Base-by-base conservation (phyloP, 2,329 filamentous ascomycete genomes). In the Dactylellina haptotyla region DNA sequence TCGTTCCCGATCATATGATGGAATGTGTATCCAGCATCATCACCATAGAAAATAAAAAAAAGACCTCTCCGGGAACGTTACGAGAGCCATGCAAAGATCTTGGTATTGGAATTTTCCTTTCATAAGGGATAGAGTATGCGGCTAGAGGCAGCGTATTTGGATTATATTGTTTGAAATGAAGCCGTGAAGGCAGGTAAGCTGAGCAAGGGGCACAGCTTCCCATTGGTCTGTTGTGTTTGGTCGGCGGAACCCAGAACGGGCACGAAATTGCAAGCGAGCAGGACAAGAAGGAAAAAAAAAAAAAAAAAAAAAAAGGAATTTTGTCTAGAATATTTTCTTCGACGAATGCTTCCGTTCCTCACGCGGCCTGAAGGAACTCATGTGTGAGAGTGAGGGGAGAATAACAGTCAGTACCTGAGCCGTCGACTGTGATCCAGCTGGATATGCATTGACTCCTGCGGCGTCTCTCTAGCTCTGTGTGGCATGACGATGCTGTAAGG, bases 321-420 rank as follows among this genome's bases (percentile, higher is more conserved):
- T 34, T 34, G 48, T 54, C 34, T 64, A 28, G 50, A 37, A 48
- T 53, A 56, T 46, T 58, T 58, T 39, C 59, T 41, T 41, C 14
- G 14, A 41, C 46, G 66, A 64, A 63, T 43, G 51, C 41, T 23
- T 64, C 66, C 58, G 66, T 71, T 71, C 50, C 57, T 71, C 39
- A 45, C 58, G 59, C 53, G 63, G 53, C n/a, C n/a, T 14, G 37
- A 28, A 34, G 25, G 58, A 41, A 53, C 45, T 23, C 43, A 50
- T 62, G 32, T 14, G 20, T 16, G 54, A 32, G 37, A n/a, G 9
- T 16, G 20, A n/a, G 28, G 50, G 14, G 18, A 12, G 28, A 54
- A n/a, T 26, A 10, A n/a, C n/a, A n/a, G n/a, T n/a, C 10, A 9
- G 1, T 45, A 26, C 43, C 39, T 32, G 32, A 25, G 30, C 43